Evolutionary conservation across 805 yeast genomes (phyloP), one percentile per base, ranked within the genome.

Genomic region (Metschnikowia chrysomelidarum): DNA sequence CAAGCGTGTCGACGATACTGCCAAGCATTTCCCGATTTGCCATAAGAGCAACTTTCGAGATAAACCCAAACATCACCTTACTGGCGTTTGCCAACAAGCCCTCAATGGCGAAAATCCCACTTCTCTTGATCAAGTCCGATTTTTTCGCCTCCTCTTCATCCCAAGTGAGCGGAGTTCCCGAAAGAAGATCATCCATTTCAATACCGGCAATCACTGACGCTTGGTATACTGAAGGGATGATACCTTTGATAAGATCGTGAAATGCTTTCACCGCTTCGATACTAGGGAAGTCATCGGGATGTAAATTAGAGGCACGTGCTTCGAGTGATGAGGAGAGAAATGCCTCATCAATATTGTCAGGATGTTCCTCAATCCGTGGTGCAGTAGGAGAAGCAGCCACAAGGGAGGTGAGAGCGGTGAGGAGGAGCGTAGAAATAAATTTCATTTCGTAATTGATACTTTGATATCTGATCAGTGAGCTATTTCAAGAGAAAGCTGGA

Each of bases 101-200:
- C 13, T 10, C 19, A 3, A 28, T 22, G 15, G 29, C 38, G 15
- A 25, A 26, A 15, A 20, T 30, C 14, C 39, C 16, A 5, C 39
- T 12, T 26, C 34, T 30, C 19, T 25, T 12, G 16, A 30, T 15
- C 2, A 11, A 12, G 5, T 5, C 18, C 3, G 28, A 14, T 5
- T 10, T 12, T 10, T 13, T 15, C 11, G 30, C 30, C 19, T 25
- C 24, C 12, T 19, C 10, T 1, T 20, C 27, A n/a, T 35, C 34
- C 39, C 39, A 35, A 13, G 29, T 34, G n/a, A 35, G 30, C 4
- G 39, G 34, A 10, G 34, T 35, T 1, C 39, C 39, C 12, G 29
- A 27, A 25, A 35, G 39, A 10, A 35, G 24, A 20, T 27, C 34
- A 14, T 35, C 10, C 39, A 35, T 30, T 2, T 30, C 16, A 7